Evolutionary conservation across 305 asterid genomes (phyloP), one percentile per base, ranked within the genome.

Genomic region (Fraxinus paxiana): DNA sequence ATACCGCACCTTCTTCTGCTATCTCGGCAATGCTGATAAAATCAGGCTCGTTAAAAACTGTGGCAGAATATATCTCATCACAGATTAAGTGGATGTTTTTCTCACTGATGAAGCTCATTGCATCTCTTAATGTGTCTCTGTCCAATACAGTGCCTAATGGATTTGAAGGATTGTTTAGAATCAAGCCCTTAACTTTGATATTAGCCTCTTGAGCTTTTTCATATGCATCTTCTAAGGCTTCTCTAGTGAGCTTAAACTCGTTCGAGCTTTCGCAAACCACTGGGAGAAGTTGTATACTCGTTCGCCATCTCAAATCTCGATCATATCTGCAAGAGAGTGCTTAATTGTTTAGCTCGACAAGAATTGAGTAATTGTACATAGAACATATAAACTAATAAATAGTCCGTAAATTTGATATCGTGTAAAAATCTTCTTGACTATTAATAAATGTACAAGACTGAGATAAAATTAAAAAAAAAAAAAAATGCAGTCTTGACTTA

Each of bases 51-150:
- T 59, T 72, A 83, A 92, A 93, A 59, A 92, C 96, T 0, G 98
- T 93, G 86, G 93, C 96, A 17, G 98, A 92, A 86, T 93, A 93
- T 38, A 93, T 92, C 35, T 93, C 98, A 73, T 93, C 98, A 83
- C 96, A 92, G 15, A 93, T 85, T 0, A 91, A 63, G 83, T 93
- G 98, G 80, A 93, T 91, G 35, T 84, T 81, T n/a, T 92, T 88
- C 38, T 83, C 85, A 37, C 83, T 79, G 22, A 72, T 82, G 89
- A 94, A 94, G 28, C 8, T 41, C 0, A 91, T 54, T 0, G 90
- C 83, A 7, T 88, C 91, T 9, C 24, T 43, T 26, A 93, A 41
- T 2, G 94, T 86, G 4, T 90, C 89, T 9, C 85, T 77, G 82
- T 91, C 94, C 6, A 93, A 82, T 0, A 91, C 85, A 0, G 95